Percentiles rank a stretch among this genome's conserved stretches.
These are phyloP conservation scores for Emmonsiellopsis sp. DNA, from an alignment of 2,329 filamentous ascomycete genomes.

Conservation along the genomic window DNA sequence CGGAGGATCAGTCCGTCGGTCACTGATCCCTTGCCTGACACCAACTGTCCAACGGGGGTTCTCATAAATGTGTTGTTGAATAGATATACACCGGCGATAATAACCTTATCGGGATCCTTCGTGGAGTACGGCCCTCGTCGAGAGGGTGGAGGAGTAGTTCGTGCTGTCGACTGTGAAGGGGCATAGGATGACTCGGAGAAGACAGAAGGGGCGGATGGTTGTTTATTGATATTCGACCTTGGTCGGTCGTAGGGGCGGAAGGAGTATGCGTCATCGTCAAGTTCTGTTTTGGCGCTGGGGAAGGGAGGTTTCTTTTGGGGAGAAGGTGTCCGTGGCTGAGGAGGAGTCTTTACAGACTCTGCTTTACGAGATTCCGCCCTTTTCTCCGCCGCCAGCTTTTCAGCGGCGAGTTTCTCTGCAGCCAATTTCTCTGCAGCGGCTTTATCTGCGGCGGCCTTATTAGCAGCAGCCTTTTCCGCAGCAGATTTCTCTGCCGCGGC, in stretches of 20 bases:
- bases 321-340: conserved; percentile 24
- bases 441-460: background rate
- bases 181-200: conserved; percentile 83
- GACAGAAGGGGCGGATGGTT: conserved; percentile 58
- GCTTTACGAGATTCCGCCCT: conserved; percentile 14
- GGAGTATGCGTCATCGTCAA: conserved; percentile 60
- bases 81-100: conserved; percentile 84
- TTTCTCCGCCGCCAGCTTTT: conserved; percentile 30
- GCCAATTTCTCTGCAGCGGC: background rate
- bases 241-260: conserved; percentile 70
- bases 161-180: conserved; percentile 71
- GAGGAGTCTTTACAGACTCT: conserved; percentile 14
- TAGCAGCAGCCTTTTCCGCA: conserved; percentile 25
- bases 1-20: conserved; percentile 87
- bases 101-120: conserved; percentile 89
- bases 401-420: conserved; percentile 12
- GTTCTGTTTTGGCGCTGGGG: conserved; percentile 33
- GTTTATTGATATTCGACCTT: conserved; percentile 47
- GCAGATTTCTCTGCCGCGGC: conserved; percentile 27
- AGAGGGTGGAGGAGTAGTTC: conserved; percentile 74
- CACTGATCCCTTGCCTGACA: conserved; percentile 73
- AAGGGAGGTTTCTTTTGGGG: conserved; percentile 31
- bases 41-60: conserved; percentile 82
- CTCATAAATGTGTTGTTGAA: conserved; percentile 85
- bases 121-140: conserved; percentile 72